phyloP scores from a whole-genome alignment of 2,329 filamentous ascomycete genomes.

The Aureobasidium namibiae region DNA sequence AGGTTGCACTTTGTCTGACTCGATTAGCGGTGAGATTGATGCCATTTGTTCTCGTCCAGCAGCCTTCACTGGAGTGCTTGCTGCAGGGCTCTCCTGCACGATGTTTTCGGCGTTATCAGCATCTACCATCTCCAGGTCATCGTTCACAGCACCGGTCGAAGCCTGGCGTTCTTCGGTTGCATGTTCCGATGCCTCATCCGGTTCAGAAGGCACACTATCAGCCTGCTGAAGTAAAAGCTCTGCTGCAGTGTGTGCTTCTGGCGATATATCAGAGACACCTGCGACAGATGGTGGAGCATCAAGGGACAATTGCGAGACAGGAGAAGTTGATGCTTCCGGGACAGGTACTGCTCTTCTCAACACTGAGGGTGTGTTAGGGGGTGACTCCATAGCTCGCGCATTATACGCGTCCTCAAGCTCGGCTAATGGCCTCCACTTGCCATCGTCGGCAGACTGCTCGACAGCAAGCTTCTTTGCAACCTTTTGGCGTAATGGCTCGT shows the following conservation, averaged over 20 bases:
- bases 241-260: neutral
- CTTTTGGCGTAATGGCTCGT: neutral
- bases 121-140: neutral
- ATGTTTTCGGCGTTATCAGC: neutral
- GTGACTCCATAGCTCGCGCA: neutral
- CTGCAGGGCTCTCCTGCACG: neutral
- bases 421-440: slow-evolving; percentile 1
- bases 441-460: neutral
- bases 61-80: neutral
- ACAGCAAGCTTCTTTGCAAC: slow-evolving; percentile 7
- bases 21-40: neutral
- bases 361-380: neutral
- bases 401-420: slow-evolving; percentile 1
- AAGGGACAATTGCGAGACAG: neutral
- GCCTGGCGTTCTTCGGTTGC: neutral
- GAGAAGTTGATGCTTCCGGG: neutral
- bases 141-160: neutral
- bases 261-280: neutral
- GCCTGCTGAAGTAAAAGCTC: neutral
- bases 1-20: neutral
- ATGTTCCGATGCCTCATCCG: neutral
- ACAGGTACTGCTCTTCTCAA: neutral
- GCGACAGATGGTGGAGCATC: neutral
- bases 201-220: neutral
- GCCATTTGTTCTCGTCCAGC: neutral